Conservation (phyloP, 139 green algal species). For the Monoraphidium neglectum region DNA sequence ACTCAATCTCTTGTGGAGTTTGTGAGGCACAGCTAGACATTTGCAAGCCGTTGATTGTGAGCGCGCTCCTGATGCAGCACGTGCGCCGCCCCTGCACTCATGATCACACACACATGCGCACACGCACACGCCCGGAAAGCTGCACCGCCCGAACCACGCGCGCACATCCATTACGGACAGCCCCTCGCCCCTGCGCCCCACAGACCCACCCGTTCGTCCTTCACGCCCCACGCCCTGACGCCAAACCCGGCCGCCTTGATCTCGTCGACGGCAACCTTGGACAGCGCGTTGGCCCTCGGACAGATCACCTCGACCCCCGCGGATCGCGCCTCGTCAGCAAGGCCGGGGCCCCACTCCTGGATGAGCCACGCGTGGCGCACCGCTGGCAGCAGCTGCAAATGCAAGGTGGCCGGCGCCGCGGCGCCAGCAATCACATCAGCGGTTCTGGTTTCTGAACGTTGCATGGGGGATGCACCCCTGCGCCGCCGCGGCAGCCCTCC, state of each 20-base stretch:
- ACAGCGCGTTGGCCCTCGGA: slow-evolving; percentile 43
- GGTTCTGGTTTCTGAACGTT: neutral
- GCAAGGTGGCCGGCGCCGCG: neutral
- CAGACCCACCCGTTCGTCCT: slow-evolving; percentile 9
- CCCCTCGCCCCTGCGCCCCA: neutral
- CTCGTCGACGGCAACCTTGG: neutral
- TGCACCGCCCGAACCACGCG: neutral
- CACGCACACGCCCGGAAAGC: neutral
- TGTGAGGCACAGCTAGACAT: neutral
- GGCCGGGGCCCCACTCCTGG: slow-evolving; percentile 33
- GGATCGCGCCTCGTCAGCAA: slow-evolving; percentile 11
- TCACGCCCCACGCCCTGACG: slow-evolving; percentile 54
- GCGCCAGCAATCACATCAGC: neutral
- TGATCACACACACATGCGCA: neutral
- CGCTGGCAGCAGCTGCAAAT: slow-evolving; percentile 35
- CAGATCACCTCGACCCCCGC: slow-evolving; percentile 37
- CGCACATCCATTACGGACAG: neutral
- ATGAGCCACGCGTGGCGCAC: slow-evolving; percentile 51
- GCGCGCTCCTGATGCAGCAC: neutral
- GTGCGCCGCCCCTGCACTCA: neutral
- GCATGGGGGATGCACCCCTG: neutral
- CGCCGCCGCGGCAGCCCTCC: neutral
- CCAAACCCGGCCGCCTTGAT: slow-evolving; percentile 23
- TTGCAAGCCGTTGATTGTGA: neutral
- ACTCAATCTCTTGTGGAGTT: neutral